phyloP scores from a whole-genome alignment of 1,284 basidiomycete species.

The Sporisorium exsertum region DNA sequence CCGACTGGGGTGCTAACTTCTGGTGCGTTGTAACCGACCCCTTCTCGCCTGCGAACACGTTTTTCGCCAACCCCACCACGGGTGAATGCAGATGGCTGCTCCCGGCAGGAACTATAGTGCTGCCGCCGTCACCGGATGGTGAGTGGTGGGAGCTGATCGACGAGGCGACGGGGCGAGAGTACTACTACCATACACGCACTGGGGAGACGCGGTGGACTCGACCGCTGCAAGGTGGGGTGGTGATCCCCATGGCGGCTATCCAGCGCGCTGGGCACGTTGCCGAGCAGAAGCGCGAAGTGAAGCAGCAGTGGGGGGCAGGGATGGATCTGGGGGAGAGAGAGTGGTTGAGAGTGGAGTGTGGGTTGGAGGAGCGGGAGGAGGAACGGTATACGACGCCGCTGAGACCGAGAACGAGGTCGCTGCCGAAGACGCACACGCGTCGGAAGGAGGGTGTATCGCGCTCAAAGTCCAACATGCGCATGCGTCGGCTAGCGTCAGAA shows the following conservation, averaged over 20 bases:
- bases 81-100: slow-evolving; percentile 93
- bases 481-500: not conserved
- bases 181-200: slow-evolving; percentile 91
- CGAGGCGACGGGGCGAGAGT: slow-evolving; percentile 81
- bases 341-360: not conserved
- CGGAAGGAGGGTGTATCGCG: not conserved
- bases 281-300: not conserved
- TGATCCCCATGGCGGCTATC: slow-evolving; percentile 88
- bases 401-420: slow-evolving; percentile 9
- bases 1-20: slow-evolving; percentile 49
- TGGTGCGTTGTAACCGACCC: slow-evolving; percentile 52
- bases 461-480: not conserved
- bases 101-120: slow-evolving; percentile 86
- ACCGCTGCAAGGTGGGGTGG: slow-evolving; percentile 77
- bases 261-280: slow-evolving; percentile 72
- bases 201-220: slow-evolving; percentile 89
- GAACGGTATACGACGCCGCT: not conserved
- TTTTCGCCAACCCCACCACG: slow-evolving; percentile 91
- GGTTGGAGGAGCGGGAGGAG: not conserved
- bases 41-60: slow-evolving; percentile 65
- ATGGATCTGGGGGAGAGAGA: not conserved
- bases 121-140: slow-evolving; percentile 84
- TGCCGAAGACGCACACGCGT: not conserved
- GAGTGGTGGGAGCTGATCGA: slow-evolving; percentile 96
- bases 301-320: not conserved